Conservation (phyloP, 208 protist species). For the Acanthamoeba healyi region DNA sequence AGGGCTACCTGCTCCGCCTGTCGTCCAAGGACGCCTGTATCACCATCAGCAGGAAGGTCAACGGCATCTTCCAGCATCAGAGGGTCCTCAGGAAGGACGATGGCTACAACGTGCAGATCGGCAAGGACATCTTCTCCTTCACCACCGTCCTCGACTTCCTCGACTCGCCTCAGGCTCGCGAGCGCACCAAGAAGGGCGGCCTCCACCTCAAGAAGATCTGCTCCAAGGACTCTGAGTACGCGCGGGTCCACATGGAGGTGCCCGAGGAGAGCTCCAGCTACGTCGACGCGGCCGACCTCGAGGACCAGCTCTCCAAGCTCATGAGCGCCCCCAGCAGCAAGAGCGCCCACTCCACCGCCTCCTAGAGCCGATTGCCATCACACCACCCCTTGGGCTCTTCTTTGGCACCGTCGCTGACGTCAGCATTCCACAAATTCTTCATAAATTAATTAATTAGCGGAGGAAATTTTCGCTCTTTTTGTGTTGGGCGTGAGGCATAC, state of each 20-base stretch:
- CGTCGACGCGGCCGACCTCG: slow-evolving; percentile 42
- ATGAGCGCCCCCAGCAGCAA: slow-evolving; percentile 1
- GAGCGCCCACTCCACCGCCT: too few relatives aligned
- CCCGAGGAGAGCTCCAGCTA: slow-evolving; percentile 65
- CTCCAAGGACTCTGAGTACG: slow-evolving; percentile 52
- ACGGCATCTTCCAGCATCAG: slow-evolving; percentile 53
- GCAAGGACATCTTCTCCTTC: slow-evolving; percentile 50
- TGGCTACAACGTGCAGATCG: slow-evolving; percentile 61
- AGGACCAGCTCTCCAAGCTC: slow-evolving; percentile 48
- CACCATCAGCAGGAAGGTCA: slow-evolving; percentile 74
- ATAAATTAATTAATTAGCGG: too few relatives aligned
- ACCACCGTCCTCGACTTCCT: slow-evolving; percentile 31
- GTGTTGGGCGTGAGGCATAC: too few relatives aligned
- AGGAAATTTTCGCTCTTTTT: too few relatives aligned
- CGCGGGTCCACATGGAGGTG: slow-evolving; percentile 37
- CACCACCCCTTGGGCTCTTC: too few relatives aligned
- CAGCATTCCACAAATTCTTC: too few relatives aligned
- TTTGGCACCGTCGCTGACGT: too few relatives aligned
- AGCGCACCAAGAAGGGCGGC: slow-evolving; percentile 50
- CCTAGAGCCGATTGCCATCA: too few relatives aligned
- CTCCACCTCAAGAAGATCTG: slow-evolving; percentile 58
- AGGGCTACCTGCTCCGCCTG: slow-evolving; percentile 62
- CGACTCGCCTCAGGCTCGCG: slow-evolving; percentile 12
- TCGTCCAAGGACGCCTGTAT: slow-evolving; percentile 42
- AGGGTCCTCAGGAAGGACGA: slow-evolving; percentile 45